These are phyloP conservation scores for Fusarium haematococcum DNA, from an alignment of 2,329 filamentous ascomycete species.

Conservation along the genomic window DNA sequence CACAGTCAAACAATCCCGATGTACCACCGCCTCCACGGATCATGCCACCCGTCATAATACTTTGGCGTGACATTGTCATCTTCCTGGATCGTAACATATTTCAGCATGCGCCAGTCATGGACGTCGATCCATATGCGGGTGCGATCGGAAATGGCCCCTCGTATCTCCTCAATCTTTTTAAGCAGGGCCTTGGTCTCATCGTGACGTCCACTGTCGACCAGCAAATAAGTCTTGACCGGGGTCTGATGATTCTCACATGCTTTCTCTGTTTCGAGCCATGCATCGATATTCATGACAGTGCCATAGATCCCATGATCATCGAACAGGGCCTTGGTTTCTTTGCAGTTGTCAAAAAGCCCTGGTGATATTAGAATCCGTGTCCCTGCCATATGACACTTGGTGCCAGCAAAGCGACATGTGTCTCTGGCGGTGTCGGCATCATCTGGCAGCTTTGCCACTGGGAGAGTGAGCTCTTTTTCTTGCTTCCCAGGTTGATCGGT, in stretches of 20 bases:
- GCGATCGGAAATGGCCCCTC: slow-evolving; percentile 43
- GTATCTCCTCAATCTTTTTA: slow-evolving; percentile 46
- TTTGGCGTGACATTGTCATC: slow-evolving; percentile 45
- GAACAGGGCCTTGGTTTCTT: slow-evolving; percentile 54
- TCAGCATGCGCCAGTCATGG: slow-evolving; percentile 61
- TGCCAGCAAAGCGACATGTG: slow-evolving; percentile 49
- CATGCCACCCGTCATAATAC: slow-evolving; percentile 50
- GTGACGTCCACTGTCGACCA: slow-evolving; percentile 55
- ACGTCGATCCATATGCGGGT: slow-evolving; percentile 54
- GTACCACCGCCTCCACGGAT: slow-evolving; percentile 59
- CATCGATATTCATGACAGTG: slow-evolving; percentile 49
- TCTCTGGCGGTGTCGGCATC: neutral
- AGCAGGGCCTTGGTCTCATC: slow-evolving; percentile 51
- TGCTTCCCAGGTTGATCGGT: neutral
- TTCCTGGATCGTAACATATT: slow-evolving; percentile 55
- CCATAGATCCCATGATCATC: slow-evolving; percentile 55
- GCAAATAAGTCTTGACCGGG: slow-evolving; percentile 47
- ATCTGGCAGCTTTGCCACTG: neutral
- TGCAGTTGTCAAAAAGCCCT: slow-evolving; percentile 52
- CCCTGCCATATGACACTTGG: slow-evolving; percentile 53
- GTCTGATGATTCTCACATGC: neutral
- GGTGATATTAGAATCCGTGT: slow-evolving; percentile 56
- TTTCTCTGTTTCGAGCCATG: slow-evolving; percentile 48
- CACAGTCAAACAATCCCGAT: slow-evolving; percentile 54
- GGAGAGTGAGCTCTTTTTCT: neutral